Evolutionary conservation across 2,329 filamentous ascomycete genomes (phyloP), one percentile per base, ranked within the genome.

Genomic region (Diaporthe australafricana): DNA sequence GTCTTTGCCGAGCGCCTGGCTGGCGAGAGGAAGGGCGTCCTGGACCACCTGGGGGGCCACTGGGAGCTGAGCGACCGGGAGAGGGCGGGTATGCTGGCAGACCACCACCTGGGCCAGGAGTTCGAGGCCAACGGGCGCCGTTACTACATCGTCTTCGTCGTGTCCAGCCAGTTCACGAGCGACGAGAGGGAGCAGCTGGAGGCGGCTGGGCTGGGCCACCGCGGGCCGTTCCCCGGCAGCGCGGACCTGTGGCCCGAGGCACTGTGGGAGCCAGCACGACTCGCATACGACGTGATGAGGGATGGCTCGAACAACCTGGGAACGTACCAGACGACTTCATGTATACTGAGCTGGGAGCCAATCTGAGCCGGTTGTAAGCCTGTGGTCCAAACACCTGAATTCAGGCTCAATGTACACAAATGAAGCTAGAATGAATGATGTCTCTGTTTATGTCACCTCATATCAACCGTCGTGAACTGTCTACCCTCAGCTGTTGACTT

Each of bases 341-440:
- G 25, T 22, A 66, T 66, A 16, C 4, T 66, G 27, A 52, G 62
- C 45, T 66, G 62, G 62, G 62, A 66, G 32, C 62, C 62, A 16
- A 66, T 66, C 16, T 66, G 25, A 65, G 42, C 16, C 20, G 2
- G 12, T 25, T 4, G 22, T 25, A 14, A 14, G 47, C 47, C 47
- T n/a, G 42, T 9, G 17, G 7, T 20, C 20, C 20, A 47, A n/a
- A n/a, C n/a, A n/a, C n/a, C n/a, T n/a, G n/a, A n/a, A n/a, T n/a
- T n/a, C n/a, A n/a, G n/a, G n/a, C n/a, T n/a, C n/a, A n/a, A n/a
- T n/a, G n/a, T n/a, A n/a, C n/a, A n/a, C n/a, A n/a, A n/a, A n/a
- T n/a, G n/a, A n/a, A n/a, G n/a, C n/a, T n/a, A n/a, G n/a, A n/a
- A n/a, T n/a, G n/a, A 35, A 35, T 35, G 32, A 35, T 5, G 32